These are phyloP conservation scores for Ocimum tenuiflorum DNA, from an alignment of 257 asterid genomes.

Conservation along the genomic window DNA sequence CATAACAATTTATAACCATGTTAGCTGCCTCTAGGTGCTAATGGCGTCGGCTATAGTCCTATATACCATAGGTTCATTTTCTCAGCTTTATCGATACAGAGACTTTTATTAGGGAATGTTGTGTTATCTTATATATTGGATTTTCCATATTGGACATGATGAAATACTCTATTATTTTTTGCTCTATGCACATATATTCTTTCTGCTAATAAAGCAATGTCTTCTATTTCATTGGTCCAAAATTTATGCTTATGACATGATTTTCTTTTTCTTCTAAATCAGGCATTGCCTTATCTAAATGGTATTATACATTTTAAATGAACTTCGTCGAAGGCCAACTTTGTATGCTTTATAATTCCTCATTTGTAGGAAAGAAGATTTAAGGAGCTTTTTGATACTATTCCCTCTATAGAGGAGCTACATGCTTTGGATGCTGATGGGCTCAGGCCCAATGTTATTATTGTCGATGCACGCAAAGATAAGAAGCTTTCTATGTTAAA, in stretches of 20 bases:
- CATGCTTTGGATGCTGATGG: constrained; percentile 69
- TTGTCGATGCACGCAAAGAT: constrained; percentile 76
- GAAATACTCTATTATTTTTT: too few species aligned
- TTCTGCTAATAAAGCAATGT: neutral
- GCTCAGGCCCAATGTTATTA: constrained; percentile 66
- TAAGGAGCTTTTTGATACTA: constrained; percentile 72
- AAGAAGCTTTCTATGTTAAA: constrained; percentile 88
- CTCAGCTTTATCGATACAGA: too few species aligned
- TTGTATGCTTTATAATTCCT: constrained; percentile 21
- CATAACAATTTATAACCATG: too few species aligned
- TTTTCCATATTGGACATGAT: too few species aligned
- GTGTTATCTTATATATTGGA: too few species aligned
- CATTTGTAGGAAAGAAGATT: constrained; percentile 81
- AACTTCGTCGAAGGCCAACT: neutral
- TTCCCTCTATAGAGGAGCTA: constrained; percentile 81
- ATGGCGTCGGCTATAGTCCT: too few species aligned
- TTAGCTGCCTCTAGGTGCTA: too few species aligned
- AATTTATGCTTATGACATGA: neutral
- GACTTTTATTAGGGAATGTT: too few species aligned
- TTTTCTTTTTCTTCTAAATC: neutral
- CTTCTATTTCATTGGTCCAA: neutral
- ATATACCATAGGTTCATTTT: too few species aligned
- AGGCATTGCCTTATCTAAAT: neutral
- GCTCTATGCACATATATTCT: too few species aligned
- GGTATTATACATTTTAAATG: neutral